Conservation (phyloP, 371 early-diverging fungal species). For the Spraguea lophii region DNA sequence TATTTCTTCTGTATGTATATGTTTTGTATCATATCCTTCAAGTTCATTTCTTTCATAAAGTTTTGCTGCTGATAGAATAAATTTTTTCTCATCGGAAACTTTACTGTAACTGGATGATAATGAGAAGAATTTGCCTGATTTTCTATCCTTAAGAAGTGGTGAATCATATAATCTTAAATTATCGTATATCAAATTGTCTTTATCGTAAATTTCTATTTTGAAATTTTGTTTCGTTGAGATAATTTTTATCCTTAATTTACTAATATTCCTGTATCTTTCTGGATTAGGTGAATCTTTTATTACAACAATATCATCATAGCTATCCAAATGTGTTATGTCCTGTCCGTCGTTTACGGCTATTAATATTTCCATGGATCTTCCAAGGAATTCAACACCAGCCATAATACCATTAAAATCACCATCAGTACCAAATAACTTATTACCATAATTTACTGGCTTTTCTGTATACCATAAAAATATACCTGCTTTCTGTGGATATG, state of each 20-base stretch:
- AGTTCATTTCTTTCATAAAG: conserved; percentile 35
- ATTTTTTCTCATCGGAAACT: conserved; percentile 22
- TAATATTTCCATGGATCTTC: conserved; percentile 25
- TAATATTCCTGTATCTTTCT: conserved; percentile 32
- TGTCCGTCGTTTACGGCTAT: conserved; percentile 40
- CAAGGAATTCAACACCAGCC: conserved; percentile 45
- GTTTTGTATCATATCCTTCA: conserved; percentile 25
- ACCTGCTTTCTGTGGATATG: conserved; percentile 36
- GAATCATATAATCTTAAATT: conserved; percentile 29
- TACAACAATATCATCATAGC: conserved; percentile 21
- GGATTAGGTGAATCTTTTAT: conserved; percentile 42
- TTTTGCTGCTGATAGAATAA: conserved; percentile 23
- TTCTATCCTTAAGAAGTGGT: conserved; percentile 6
- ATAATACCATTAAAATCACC: conserved; percentile 40
- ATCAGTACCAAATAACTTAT: conserved; percentile 32
- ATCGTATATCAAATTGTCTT: conserved; percentile 39
- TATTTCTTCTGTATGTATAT: conserved; percentile 10
- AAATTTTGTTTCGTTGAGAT: conserved; percentile 45
- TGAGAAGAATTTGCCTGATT: conserved; percentile 39
- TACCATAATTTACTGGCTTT: conserved; percentile 27
- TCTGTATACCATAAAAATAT: conserved; percentile 46
- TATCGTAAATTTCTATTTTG: conserved; percentile 43
- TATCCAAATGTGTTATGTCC: too few relatives aligned
- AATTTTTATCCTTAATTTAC: conserved; percentile 40
- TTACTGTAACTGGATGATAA: conserved; percentile 38